These are phyloP conservation scores for Allium sativum DNA, from an alignment of 106 monocot species.

Conservation along the genomic window DNA sequence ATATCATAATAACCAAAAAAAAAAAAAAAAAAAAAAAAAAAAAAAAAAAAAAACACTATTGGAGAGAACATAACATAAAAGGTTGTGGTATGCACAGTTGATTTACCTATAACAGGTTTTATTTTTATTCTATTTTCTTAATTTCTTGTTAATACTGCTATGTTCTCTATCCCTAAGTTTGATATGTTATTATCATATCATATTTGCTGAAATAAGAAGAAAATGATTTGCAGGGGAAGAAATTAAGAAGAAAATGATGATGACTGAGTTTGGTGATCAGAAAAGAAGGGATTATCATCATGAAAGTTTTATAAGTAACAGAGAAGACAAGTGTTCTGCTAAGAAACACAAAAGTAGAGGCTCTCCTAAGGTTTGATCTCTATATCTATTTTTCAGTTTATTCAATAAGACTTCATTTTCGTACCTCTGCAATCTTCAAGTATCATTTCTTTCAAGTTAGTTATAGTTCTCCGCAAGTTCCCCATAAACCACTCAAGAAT, in stretches of 20 bases:
- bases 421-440: not conserved
- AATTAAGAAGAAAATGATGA: slow-evolving; percentile 32
- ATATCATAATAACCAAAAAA: not conserved
- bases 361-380: slow-evolving; percentile 15
- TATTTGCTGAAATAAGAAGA: not conserved
- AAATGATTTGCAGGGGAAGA: not conserved
- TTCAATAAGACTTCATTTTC: not conserved
- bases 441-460: not conserved
- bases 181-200: not conserved
- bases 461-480: not conserved
- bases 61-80: not conserved
- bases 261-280: slow-evolving; percentile 15
- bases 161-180: not conserved
- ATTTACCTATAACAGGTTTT: not conserved
- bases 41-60: no score
- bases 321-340: not conserved
- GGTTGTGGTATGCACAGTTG: not conserved
- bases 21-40: no score
- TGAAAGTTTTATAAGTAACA: slow-evolving; percentile 9
- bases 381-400: not conserved
- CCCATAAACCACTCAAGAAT: no score
- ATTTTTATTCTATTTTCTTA: not conserved
- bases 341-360: slow-evolving; percentile 24
- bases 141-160: not conserved
- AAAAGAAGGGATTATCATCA: slow-evolving; percentile 15